Evolutionary conservation across 345 rosid genomes (phyloP).

Genomic region (Citrus medica): DNA sequence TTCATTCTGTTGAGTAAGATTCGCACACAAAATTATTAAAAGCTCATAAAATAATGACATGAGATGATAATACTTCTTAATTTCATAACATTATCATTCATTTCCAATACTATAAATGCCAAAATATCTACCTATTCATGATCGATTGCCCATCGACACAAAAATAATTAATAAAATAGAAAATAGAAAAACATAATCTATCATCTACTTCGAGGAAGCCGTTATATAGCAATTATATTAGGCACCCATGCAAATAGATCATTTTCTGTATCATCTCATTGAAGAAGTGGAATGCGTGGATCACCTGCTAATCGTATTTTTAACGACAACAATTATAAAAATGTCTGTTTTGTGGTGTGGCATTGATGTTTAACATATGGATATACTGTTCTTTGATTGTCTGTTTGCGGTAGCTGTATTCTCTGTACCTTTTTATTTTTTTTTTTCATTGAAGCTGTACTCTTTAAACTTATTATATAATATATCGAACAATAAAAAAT

Average conservation of each 20-base stretch:
- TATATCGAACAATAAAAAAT: neutral
- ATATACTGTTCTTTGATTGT: neutral
- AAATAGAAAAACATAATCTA: neutral
- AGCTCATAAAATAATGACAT: too few relatives aligned
- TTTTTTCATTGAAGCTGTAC: neutral
- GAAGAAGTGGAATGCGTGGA: slow-evolving; percentile 3
- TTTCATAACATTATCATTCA: too few relatives aligned
- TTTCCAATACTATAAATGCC: too few relatives aligned
- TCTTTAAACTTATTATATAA: neutral
- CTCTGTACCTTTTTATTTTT: too few relatives aligned
- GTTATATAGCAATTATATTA: neutral
- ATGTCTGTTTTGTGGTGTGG: neutral
- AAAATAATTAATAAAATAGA: neutral
- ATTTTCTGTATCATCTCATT: neutral
- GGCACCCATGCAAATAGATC: neutral
- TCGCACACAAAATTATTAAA: too few relatives aligned
- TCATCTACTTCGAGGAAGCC: slow-evolving; percentile 17
- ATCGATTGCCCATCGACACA: slow-evolving; percentile 15
- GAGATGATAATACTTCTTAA: too few relatives aligned
- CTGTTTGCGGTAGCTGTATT: too few relatives aligned
- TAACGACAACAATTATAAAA: slow-evolving; percentile 1
- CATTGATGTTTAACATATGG: neutral
- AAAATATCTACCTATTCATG: neutral
- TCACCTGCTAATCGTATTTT: slow-evolving; percentile 22
- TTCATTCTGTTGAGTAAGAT: too few relatives aligned